Evolutionary conservation across 225 moss, liverwort and hornwort species (phyloP), one percentile per base, ranked within the genome.

Genomic region (Anthoceros angustus): DNA sequence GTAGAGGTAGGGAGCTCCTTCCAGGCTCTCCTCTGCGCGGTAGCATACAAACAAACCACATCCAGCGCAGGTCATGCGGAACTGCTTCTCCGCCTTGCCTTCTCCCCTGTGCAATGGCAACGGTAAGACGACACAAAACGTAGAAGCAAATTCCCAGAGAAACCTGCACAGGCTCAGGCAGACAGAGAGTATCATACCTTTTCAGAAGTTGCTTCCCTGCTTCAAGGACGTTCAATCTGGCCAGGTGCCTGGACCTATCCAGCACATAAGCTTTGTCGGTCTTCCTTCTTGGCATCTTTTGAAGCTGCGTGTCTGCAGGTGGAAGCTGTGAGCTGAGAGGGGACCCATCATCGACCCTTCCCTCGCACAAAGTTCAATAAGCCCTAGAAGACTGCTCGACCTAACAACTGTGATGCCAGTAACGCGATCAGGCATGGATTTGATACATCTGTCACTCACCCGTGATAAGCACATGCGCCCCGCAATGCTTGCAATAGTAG

Each of bases 31-130:
- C 69, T 88, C 88, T 62, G 82, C 79, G 39, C 91, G 84, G 70
- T 95, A 95, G 69, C 94, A 95, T 39, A 90, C 90, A 81, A 95
- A 90, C 61, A 95, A 74, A 55, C 88, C 94, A 70, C 90, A 95
- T 40, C 91, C 91, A 66, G 82, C 85, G 75, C 95, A 95, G 61
- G 91, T 95, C 95, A 95, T 95, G 42, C 95, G 86, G 63, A 88
- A 95, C 74, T 95, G 95, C 48, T 95, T 95, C 72, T 91, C 95
- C 42, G 88, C 84, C 75, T 91, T 95, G 41, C 91, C 86, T 81
- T 95, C 91, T 18, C 86, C 95, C 77, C 94, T 94, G 84, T 68
- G 23, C 66, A 26, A n/a, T 25, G n/a, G 15, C 65, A 21, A 68
- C 42, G 68, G 25, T 9, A 64, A 61, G 41, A 10, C 25, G 39